Evolutionary conservation across 495 filamentous ascomycete species (phyloP), one percentile per base, ranked within the genome.

Genomic region (Lasiosphaeris hirsuta): DNA sequence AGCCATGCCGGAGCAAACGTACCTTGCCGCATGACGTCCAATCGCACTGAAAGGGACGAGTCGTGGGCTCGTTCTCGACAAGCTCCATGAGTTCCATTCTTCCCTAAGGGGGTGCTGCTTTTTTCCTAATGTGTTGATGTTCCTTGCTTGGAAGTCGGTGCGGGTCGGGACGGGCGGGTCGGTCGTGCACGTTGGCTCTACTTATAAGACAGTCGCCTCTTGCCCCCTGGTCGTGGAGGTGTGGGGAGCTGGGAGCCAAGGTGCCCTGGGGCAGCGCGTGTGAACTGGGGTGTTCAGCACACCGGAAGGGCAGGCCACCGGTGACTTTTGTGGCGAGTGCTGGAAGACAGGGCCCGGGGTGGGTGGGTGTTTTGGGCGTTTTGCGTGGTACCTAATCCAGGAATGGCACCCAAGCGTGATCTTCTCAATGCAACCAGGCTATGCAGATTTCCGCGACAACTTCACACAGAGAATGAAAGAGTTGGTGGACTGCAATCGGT

Each of bases 71-170:
- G 60, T 79, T 74, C 42, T 80, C 76, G 52, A 81, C 79, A 59
- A 81, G 67, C 64, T 81, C 78, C 68, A 79, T 72, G 62, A 82
- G 68, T 63, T 82, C 79, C 79, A 82, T 82, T 62, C 60, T 30
- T 42, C 46, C 7, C 14, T 35, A 38, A 30, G 11, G 34, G 44
- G 23, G 38, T 56, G 54, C 54, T 56, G 58, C 30, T 55, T 51
- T 55, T 36, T 44, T 63, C 6, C 36, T 33, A 40, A 50, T 57
- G 33, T 36, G 43, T 59, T 44, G 48, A 38, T 66, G 44, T 58
- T 59, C 54, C 51, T 56, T 63, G 23, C 38, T 67, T 52, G 57
- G 59, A 56, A 59, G 67, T 59, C 61, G 61, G 45, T 57, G 57
- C 59, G 44, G 60, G 49, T 45, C 56, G 56, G 54, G 57, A 51